Conservation (phyloP, 306 rosid species). For the Cucumis hystrix region DNA sequence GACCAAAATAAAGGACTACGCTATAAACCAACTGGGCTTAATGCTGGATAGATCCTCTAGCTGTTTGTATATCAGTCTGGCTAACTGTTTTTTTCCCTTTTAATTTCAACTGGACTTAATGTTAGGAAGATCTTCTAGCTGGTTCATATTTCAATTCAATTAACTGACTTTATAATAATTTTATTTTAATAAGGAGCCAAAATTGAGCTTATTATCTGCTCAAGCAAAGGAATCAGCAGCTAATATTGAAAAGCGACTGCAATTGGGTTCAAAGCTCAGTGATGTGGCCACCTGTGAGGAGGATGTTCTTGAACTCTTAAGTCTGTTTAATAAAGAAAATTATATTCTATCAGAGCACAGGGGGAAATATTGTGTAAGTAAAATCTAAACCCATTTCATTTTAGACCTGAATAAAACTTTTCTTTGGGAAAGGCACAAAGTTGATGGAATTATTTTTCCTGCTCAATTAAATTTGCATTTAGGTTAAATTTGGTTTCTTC, state of each 20-base stretch:
- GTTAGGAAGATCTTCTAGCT: neutral
- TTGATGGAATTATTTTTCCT: neutral
- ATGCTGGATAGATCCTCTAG: neutral
- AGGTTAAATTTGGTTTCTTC: neutral
- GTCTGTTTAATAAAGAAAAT: constrained; percentile 57
- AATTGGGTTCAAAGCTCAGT: constrained; percentile 83
- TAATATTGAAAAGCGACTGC: constrained; percentile 60
- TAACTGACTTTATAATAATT: neutral
- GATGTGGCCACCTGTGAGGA: constrained; percentile 46
- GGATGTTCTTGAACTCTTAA: constrained; percentile 57
- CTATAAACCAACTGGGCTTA: neutral
- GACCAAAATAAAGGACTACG: too few species aligned
- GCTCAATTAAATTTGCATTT: neutral
- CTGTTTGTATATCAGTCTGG: neutral
- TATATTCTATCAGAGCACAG: constrained; percentile 65
- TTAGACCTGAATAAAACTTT: neutral
- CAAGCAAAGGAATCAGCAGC: constrained; percentile 77
- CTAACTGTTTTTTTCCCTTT: neutral
- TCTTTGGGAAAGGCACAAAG: neutral
- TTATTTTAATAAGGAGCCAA: constrained; percentile 23
- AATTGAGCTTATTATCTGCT: constrained; percentile 37
- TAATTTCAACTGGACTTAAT: too few species aligned
- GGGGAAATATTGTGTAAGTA: constrained; percentile 74
- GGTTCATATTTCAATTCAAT: neutral
- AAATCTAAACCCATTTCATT: neutral